Evolutionary conservation across 106 monocot genomes (phyloP), one percentile per base, ranked within the genome.

Genomic region (Dioscorea dumetorum): DNA sequence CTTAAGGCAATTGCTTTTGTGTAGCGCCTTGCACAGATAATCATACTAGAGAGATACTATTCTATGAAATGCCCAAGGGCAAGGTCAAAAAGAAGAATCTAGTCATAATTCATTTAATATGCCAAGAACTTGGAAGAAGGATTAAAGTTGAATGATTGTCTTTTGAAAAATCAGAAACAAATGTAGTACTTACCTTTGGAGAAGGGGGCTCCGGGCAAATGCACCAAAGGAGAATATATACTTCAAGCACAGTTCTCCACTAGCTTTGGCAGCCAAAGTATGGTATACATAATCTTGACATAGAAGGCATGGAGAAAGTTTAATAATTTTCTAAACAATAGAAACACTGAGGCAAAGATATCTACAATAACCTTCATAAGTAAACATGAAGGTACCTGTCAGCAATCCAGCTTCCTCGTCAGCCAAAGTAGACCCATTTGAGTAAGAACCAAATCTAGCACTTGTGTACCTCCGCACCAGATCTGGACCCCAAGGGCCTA

Each of bases 211-310:
- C 73, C 93, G 81, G 0, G 93, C 83, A 80, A 92, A 93, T 76
- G 99, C 99, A 52, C 93, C 99, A 74, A 99, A 99, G 22, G 93
- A 90, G 82, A 99, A 99, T 53, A 99, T 99, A 70, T 99, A 87
- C 73, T 99, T 99, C 83, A 99, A 83, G 70, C 99, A 99, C 60
- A 93, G 71, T 75, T 99, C 99, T 48, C 93, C 99, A 74, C 99
- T 99, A 48, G 83, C 93, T 76, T 90, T 99, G 49, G 99, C 99
- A 35, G 90, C 99, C 76, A 99, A 75, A 58, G 99, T 99, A 70
- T 99, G 99, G 73, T 99, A 99, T 33, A 81, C 69, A 69, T 99
- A 99, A 79, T 99, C 99, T 99, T 74, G 58, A 12, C 64, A 57
- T 56, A 22, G 21, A 15, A 51, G 5, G 52, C 12, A 33, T 54